These are phyloP conservation scores for Thalassia testudinum DNA, from an alignment of 116 monocot genomes.

Conservation along the genomic window DNA sequence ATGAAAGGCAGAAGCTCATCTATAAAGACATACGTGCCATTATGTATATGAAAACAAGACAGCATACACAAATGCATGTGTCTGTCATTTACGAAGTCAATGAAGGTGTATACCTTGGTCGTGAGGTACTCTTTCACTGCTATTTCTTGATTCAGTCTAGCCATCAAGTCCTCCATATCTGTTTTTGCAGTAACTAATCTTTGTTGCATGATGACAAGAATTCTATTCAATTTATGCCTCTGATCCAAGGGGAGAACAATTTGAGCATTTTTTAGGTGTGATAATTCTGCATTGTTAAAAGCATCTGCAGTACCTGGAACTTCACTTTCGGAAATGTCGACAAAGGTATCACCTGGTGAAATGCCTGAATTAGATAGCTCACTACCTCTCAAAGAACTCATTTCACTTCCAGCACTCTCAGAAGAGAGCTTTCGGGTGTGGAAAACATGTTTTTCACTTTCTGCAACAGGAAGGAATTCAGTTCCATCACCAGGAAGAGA, in stretches of 20 bases:
- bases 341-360: slow-evolving; percentile 37
- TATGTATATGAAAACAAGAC: too few relatives aligned
- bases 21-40: too few relatives aligned
- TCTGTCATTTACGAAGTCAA: neutral
- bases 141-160: slow-evolving; percentile 89
- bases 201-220: slow-evolving; percentile 65
- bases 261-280: slow-evolving; percentile 29
- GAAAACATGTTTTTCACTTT: slow-evolving; percentile 28
- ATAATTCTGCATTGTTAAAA: slow-evolving; percentile 7
- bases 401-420: slow-evolving; percentile 88
- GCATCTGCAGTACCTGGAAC: slow-evolving; percentile 20
- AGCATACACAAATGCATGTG: too few relatives aligned
- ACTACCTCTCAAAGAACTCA: slow-evolving; percentile 69
- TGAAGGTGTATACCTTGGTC: slow-evolving; percentile 45
- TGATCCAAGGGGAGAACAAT: slow-evolving; percentile 76
- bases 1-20: too few relatives aligned
- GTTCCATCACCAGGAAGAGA: neutral
- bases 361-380: slow-evolving; percentile 42
- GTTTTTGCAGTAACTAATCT: slow-evolving; percentile 67
- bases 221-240: slow-evolving; percentile 66
- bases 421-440: slow-evolving; percentile 63
- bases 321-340: slow-evolving; percentile 40
- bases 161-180: slow-evolving; percentile 99
- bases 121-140: slow-evolving; percentile 88
- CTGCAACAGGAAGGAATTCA: slow-evolving; percentile 12